These are phyloP conservation scores for Neurospora sublineolata DNA, from an alignment of 495 filamentous ascomycete genomes.

Conservation along the genomic window DNA sequence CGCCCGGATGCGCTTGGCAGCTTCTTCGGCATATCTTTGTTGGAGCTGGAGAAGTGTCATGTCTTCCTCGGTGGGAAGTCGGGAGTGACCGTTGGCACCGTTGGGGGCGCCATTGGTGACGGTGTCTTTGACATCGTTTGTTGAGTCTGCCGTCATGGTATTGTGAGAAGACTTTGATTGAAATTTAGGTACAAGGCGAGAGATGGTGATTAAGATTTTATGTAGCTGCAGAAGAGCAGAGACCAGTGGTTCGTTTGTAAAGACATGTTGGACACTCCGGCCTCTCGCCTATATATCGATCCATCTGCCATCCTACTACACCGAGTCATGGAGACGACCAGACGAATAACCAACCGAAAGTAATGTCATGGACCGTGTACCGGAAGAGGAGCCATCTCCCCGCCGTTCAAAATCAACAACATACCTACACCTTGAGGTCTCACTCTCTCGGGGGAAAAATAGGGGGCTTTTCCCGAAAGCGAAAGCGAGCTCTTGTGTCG, in stretches of 20 bases:
- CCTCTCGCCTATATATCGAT: background rate
- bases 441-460: background rate
- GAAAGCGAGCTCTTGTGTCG: background rate
- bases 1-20: constrained; percentile 33
- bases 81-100: background rate
- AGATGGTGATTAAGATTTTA: background rate
- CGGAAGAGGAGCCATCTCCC: background rate
- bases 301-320: background rate
- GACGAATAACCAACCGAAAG: background rate
- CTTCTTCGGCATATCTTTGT: constrained; percentile 35
- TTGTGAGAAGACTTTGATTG: background rate
- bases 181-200: background rate
- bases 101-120: background rate
- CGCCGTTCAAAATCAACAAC: background rate
- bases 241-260: background rate
- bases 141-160: background rate
- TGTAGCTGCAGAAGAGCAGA: background rate
- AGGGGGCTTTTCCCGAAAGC: background rate
- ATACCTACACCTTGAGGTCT: background rate
- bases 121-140: background rate
- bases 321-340: background rate
- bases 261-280: background rate
- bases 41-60: constrained; percentile 20
- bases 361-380: background rate
- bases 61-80: constrained; percentile 7